Evolutionary conservation across 2,329 filamentous ascomycete genomes (phyloP).

Genomic region (Chaetomium sp.): DNA sequence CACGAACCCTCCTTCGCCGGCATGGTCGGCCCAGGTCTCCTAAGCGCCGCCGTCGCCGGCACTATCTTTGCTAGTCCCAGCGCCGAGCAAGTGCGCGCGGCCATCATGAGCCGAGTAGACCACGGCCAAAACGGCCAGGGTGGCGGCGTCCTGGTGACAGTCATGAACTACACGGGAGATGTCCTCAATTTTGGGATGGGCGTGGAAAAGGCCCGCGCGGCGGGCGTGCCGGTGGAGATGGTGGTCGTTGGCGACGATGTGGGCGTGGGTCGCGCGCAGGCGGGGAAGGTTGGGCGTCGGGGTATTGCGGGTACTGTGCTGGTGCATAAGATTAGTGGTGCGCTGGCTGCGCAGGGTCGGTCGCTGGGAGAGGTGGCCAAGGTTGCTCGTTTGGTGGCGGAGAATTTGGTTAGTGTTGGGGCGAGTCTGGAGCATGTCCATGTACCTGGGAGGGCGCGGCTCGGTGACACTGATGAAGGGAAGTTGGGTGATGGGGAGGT

Average conservation of each 20-base stretch:
- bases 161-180: slow-evolving; percentile 93
- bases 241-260: slow-evolving; percentile 89
- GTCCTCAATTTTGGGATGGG: slow-evolving; percentile 91
- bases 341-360: slow-evolving; percentile 65
- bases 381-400: slow-evolving; percentile 63
- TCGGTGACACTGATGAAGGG: slow-evolving; percentile 31
- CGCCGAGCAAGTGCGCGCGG: slow-evolving; percentile 73
- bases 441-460: slow-evolving; percentile 65
- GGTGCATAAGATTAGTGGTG: slow-evolving; percentile 85
- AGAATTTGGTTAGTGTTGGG: slow-evolving; percentile 78
- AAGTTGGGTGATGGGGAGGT: slow-evolving; percentile 51
- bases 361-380: slow-evolving; percentile 64
- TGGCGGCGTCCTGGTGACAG: slow-evolving; percentile 72
- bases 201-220: slow-evolving; percentile 82
- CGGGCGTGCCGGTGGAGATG: slow-evolving; percentile 75
- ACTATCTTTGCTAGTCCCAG: slow-evolving; percentile 73
- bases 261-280: slow-evolving; percentile 71
- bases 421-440: slow-evolving; percentile 88
- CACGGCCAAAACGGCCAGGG: slow-evolving; percentile 34
- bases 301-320: slow-evolving; percentile 89
- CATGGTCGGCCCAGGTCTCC: slow-evolving; percentile 75
- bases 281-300: slow-evolving; percentile 85
- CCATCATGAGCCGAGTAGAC: slow-evolving; percentile 67
- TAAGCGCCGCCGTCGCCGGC: slow-evolving; percentile 76
- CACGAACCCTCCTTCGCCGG: slow-evolving; percentile 85